These are phyloP conservation scores for Ceratocystis huliohia DNA, from an alignment of 2,329 filamentous ascomycete genomes.

Conservation along the genomic window DNA sequence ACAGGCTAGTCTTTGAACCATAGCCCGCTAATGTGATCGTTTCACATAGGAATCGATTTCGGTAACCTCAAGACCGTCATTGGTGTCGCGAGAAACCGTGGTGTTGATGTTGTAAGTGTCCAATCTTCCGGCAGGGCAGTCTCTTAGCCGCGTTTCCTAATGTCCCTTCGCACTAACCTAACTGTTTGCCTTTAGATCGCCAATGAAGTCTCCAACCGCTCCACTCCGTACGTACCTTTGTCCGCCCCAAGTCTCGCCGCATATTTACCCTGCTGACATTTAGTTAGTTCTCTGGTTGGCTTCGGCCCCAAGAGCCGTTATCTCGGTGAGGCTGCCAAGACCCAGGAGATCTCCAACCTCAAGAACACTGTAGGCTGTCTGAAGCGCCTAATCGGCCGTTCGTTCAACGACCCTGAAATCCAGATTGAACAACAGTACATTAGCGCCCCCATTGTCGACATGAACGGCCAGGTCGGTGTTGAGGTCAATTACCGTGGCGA, in stretches of 20 bases:
- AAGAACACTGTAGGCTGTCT: constrained; percentile 95
- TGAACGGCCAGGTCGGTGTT: constrained; percentile 87
- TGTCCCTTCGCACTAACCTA: constrained; percentile 3
- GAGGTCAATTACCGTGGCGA: constrained; percentile 88
- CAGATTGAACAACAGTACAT: constrained; percentile 86
- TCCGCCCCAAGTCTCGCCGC: constrained; percentile 12
- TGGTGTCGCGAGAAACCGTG: constrained; percentile 93
- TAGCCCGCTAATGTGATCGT: neutral
- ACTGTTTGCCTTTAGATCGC: constrained; percentile 54
- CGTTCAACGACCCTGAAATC: constrained; percentile 79
- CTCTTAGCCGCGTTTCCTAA: neutral
- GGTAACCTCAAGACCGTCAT: constrained; percentile 94
- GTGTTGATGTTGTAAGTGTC: constrained; percentile 89
- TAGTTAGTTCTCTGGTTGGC: constrained; percentile 68
- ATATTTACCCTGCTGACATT: constrained; percentile 18
- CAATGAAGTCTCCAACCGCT: constrained; percentile 98
- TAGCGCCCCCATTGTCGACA: constrained; percentile 71
- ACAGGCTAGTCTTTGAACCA: neutral
- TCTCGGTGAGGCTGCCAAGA: constrained; percentile 91
- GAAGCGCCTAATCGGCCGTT: constrained; percentile 83
- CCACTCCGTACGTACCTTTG: constrained; percentile 71
- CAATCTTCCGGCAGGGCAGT: constrained; percentile 11
- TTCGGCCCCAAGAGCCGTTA: constrained; percentile 92
- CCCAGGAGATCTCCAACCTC: constrained; percentile 96
- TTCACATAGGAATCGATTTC: constrained; percentile 64